A percentile compares a stretch with the other conserved stretches of the same genome.
Conservation (phyloP, 257 asterid genomes). For the Galeopsis tetrahit region DNA sequence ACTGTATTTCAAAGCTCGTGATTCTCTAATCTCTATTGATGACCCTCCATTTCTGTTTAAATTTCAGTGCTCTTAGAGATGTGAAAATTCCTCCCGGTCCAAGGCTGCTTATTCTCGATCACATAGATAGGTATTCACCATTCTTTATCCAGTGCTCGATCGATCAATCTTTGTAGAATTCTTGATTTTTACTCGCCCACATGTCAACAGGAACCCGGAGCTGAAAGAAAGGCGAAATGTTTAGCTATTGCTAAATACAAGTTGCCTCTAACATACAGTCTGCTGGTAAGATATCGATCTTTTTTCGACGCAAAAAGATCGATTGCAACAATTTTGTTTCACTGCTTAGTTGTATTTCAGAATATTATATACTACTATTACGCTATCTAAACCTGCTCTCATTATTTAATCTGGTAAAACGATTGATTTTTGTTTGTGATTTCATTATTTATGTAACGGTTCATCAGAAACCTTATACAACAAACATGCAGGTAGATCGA, state of each 20-base stretch:
- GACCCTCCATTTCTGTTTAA: not conserved
- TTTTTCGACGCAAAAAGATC: not conserved
- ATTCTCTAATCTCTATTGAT: not conserved
- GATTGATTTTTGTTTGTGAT: not conserved
- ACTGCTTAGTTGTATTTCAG: not conserved
- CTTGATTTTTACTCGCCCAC: constrained; percentile 18
- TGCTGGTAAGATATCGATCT: not conserved
- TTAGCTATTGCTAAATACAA: constrained; percentile 18
- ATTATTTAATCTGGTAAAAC: constrained; percentile 13
- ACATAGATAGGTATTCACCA: constrained; percentile 58
- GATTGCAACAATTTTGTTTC: constrained; percentile 34
- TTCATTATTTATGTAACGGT: not conserved
- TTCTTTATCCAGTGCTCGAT: constrained; percentile 10
- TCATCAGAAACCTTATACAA: not conserved
- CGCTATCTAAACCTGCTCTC: not conserved
- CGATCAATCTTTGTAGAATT: not conserved
- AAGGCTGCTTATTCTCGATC: constrained; percentile 83
- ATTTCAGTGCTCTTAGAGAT: constrained; percentile 78
- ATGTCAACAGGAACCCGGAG: constrained; percentile 60
- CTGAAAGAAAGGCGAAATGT: constrained; percentile 44
- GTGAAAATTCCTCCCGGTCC: constrained; percentile 92
- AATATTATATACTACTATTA: constrained; percentile 12
- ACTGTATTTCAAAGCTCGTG: not conserved
- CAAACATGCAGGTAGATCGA: not conserved
- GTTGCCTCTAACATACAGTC: not conserved